phyloP scores from a whole-genome alignment of 2,329 filamentous ascomycete species.

The Claviceps pusilla region DNA sequence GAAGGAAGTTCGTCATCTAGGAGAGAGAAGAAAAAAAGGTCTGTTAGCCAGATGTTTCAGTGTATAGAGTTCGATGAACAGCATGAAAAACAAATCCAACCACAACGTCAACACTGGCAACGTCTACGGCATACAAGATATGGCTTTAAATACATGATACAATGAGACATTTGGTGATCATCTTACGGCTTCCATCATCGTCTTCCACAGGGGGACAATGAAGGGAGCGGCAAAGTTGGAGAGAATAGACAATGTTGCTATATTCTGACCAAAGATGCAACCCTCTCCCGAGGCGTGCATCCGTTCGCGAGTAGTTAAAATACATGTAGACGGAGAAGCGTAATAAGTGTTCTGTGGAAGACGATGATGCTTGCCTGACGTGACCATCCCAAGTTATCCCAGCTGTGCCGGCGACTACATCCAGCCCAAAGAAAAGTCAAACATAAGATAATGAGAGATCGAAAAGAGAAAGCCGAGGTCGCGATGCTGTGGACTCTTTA shows the following conservation, averaged over 20 bases:
- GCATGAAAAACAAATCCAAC: constrained; percentile 15
- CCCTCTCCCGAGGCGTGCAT: constrained; percentile 16
- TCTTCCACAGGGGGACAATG: constrained; percentile 36
- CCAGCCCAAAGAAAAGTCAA: constrained; percentile 5
- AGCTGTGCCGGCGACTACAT: constrained; percentile 1
- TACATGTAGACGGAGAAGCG: constrained; percentile 35
- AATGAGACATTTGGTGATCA: constrained; percentile 20
- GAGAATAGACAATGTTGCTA: constrained; percentile 25
- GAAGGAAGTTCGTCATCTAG: constrained; percentile 49
- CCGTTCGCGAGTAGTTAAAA: constrained; percentile 37
- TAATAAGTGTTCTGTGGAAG: constrained; percentile 34
- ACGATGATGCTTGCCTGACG: constrained; percentile 56
- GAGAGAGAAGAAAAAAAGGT: constrained; percentile 20
- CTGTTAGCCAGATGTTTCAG: constrained; percentile 21
- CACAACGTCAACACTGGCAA: constrained; percentile 7
- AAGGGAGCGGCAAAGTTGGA: constrained; percentile 20
- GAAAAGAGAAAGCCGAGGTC: constrained; percentile 4
- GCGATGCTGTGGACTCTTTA: constrained; percentile 6
- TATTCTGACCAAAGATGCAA: constrained; percentile 26
- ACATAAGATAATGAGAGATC: constrained; percentile 4
- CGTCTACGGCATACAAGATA: constrained; percentile 5
- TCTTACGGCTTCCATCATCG: constrained; percentile 46
- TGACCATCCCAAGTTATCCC: constrained; percentile 13
- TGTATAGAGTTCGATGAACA: constrained; percentile 13
- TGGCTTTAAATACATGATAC: constrained; percentile 7